Evolutionary conservation across 768 basidiomycete species (phyloP).

Genomic region (Tricholoma saponaceum): DNA sequence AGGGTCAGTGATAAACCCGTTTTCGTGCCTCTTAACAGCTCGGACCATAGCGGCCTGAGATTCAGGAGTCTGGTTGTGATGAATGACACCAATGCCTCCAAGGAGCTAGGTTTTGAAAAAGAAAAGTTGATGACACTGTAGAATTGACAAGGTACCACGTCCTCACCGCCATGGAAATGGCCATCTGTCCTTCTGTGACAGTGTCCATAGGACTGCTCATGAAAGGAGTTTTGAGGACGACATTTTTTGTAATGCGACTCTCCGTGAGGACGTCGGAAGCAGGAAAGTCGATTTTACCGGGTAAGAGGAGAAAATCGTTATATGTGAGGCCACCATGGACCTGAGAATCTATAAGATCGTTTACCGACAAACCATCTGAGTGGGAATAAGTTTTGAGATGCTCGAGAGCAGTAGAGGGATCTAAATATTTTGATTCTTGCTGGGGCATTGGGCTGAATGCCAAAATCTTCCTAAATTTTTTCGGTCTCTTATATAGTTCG

Average conservation of each 20-base stretch:
- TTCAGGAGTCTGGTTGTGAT: constrained; percentile 86
- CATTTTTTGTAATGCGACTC: constrained; percentile 85
- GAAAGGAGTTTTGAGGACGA: constrained; percentile 91
- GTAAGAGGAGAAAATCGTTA: constrained; percentile 93
- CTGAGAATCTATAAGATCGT: constrained; percentile 84
- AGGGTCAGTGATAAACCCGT: constrained; percentile 96
- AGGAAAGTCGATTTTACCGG: constrained; percentile 94
- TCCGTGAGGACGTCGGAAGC: constrained; percentile 79
- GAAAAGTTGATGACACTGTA: constrained; percentile 14
- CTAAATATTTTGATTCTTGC: constrained; percentile 39
- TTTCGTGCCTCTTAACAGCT: constrained; percentile 97
- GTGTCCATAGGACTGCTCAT: constrained; percentile 99
- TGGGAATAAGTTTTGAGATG: constrained; percentile 68
- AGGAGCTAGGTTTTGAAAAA: constrained; percentile 50
- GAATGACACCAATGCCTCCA: constrained; percentile 97
- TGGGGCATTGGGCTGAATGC: constrained; percentile 18
- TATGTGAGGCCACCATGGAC: constrained; percentile 93
- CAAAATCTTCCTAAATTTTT: constrained; percentile 11
- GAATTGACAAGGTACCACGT: constrained; percentile 8
- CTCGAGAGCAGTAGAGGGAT: constrained; percentile 69
- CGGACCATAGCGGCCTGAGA: constrained; percentile 96
- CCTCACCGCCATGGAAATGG: constrained; percentile 86
- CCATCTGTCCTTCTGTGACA: constrained; percentile 94
- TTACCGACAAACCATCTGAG: constrained; percentile 79
- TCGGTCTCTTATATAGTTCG: neutral